phyloP scores from a whole-genome alignment of 345 rosid species.

The Passiflora organensis region DNA sequence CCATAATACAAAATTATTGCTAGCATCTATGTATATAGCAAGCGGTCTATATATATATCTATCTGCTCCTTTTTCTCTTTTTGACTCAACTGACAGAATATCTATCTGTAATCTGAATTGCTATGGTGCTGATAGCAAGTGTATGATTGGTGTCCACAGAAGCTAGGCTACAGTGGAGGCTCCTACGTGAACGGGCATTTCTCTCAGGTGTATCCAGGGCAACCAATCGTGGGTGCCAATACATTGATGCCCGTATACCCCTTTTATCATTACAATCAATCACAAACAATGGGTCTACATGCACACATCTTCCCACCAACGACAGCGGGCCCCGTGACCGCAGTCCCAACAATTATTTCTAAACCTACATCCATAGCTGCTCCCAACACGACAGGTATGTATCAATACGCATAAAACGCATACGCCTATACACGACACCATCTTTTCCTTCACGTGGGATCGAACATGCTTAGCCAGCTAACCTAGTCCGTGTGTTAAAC shows the following conservation, averaged over 20 bases:
- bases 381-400: conserved; percentile 56
- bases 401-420: neutral
- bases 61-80: no score
- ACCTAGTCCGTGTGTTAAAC: conserved; percentile 25
- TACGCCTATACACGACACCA: neutral
- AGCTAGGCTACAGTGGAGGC: conserved; percentile 63
- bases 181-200: conserved; percentile 65
- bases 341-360: conserved; percentile 42
- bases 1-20: no score
- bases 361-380: conserved; percentile 46
- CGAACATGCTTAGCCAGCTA: neutral
- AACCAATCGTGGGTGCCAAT: conserved; percentile 57
- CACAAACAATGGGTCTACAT: conserved; percentile 73
- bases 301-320: conserved; percentile 49
- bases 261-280: conserved; percentile 58
- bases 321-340: conserved; percentile 35
- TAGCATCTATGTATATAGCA: no score
- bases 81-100: no score
- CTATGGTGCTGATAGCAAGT: no score
- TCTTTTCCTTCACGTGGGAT: conserved; percentile 17
- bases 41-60: no score
- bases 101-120: no score
- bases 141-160: conserved; percentile 32
- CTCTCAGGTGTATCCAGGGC: conserved; percentile 66
- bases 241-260: conserved; percentile 86